Percentiles rank a stretch among this genome's conserved stretches.
Conservation (phyloP, 768 basidiomycete genomes). For the Termitomyces sp. region DNA sequence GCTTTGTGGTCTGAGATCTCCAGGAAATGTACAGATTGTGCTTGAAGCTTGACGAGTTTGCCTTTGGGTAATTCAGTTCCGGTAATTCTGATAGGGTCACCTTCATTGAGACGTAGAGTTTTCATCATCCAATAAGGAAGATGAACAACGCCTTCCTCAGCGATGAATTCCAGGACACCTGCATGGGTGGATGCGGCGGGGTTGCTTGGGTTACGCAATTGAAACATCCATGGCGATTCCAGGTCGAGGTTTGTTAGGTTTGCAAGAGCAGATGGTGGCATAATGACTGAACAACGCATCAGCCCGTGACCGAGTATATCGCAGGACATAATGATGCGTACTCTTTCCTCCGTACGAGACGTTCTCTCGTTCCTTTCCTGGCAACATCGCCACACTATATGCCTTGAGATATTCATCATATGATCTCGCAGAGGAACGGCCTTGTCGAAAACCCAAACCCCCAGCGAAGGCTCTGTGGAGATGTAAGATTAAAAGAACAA, state of each 20-base stretch:
- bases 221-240: constrained; percentile 93
- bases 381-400: constrained; percentile 93
- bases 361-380: constrained; percentile 82
- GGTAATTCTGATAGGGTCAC: constrained; percentile 91
- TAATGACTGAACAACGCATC: constrained; percentile 64
- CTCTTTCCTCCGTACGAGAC: constrained; percentile 98
- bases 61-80: constrained; percentile 89
- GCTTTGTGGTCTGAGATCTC: constrained; percentile 98
- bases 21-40: constrained; percentile 91
- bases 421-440: constrained; percentile 59
- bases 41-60: constrained; percentile 94
- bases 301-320: constrained; percentile 6
- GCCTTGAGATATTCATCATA: constrained; percentile 95
- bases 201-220: constrained; percentile 88
- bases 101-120: constrained; percentile 87
- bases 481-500: constrained; percentile 4
- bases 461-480: constrained; percentile 49
- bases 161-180: constrained; percentile 98
- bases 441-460: constrained; percentile 41
- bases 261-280: constrained; percentile 95
- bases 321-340: constrained; percentile 29
- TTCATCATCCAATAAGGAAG: constrained; percentile 99
- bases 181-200: constrained; percentile 86
- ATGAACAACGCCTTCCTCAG: constrained; percentile 93
- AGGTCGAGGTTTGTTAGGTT: constrained; percentile 85